Evolutionary conservation across 2,329 filamentous ascomycete genomes (phyloP), one percentile per base, ranked within the genome.

Genomic region (Ceratocystis lukuohia): DNA sequence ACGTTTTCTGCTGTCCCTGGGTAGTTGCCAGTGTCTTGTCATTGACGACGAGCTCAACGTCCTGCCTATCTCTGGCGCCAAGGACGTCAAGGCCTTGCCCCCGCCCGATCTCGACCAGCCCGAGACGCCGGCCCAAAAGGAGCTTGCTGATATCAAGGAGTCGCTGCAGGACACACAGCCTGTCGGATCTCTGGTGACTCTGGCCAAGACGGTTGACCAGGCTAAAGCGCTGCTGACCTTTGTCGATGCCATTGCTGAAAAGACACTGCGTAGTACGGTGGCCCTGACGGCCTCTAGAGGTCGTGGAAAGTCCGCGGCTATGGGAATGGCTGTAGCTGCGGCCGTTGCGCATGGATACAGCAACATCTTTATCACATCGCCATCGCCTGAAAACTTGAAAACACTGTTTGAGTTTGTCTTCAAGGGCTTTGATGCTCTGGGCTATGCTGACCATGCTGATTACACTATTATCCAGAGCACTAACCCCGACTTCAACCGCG

Each of bases 281-380:
- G 89, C 94, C 0, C 76, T 99, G 71, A 99, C 94, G 10, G 94
- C 94, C 20, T 93, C 88, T 46, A 86, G 94, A 85, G 94, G 94
- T 75, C 87, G 94, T 72, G 94, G 94, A 77, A 99, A 99, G 77
- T 99, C 94, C 22, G 95, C 94, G 20, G 94, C 94, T 30, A 83
- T 99, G 72, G 94, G 94, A 77, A 87, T 99, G 64, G 91, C 94
- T 2, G 88, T 99, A 56, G 94, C 94, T 2, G 91, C 94, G 2
- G 95, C 95, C 1, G 84, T 99, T 57, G 93, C 94, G 0, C 89
- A 97, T 74, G 94, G 94, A 30, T 99, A 99, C 77, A 96, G 91
- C 79, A 99, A 99, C 75, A 96, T 99, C 72, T 99, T 99, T 77
- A 96, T 99, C 74, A 99, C 94, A 1, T 97, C 93, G 1, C 93